Percentiles rank a stretch among this genome's conserved stretches.
Evolutionary conservation across 139 green algal genomes (phyloP).

Genomic region (Pedinophyceae sp.): DNA sequence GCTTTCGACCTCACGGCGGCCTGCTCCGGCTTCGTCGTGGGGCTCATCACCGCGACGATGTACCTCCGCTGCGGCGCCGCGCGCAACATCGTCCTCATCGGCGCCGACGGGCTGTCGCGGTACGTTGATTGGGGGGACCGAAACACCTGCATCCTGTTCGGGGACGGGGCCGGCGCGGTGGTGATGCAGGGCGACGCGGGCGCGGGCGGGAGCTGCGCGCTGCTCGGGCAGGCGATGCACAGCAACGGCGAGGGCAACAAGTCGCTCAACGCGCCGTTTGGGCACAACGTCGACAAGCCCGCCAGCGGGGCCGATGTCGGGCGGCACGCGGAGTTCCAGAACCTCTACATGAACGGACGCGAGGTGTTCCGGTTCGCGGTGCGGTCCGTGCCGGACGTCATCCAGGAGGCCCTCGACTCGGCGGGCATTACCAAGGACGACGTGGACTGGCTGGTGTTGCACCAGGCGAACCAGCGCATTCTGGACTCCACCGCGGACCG

Average conservation of each 20-base stretch:
- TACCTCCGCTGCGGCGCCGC: constrained; percentile 58
- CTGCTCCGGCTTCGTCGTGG: constrained; percentile 94
- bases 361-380: constrained; percentile 99
- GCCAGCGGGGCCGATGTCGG: constrained; percentile 1
- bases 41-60: constrained; percentile 64
- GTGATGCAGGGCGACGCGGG: constrained; percentile 43
- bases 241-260: constrained; percentile 68
- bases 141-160: constrained; percentile 94
- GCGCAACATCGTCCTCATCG: constrained; percentile 74
- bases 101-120: constrained; percentile 78
- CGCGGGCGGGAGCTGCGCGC: neutral
- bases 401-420: constrained; percentile 55
- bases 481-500: constrained; percentile 69
- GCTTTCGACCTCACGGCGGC: constrained; percentile 94
- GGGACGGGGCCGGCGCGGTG: constrained; percentile 82
- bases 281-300: neutral
- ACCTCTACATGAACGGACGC: constrained; percentile 84
- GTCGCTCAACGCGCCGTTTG: constrained; percentile 45
- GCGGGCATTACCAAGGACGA: constrained; percentile 38
- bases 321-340: constrained; percentile 36
- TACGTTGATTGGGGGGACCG: constrained; percentile 90
- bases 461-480: constrained; percentile 94
- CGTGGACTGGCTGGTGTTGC: constrained; percentile 77
- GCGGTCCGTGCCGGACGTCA: constrained; percentile 66
- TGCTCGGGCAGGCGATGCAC: constrained; percentile 73